Percentiles rank a stretch among this genome's conserved stretches.
Evolutionary conservation across 2,329 filamentous ascomycete species (phyloP).

Genomic region (Epichloe sp.): DNA sequence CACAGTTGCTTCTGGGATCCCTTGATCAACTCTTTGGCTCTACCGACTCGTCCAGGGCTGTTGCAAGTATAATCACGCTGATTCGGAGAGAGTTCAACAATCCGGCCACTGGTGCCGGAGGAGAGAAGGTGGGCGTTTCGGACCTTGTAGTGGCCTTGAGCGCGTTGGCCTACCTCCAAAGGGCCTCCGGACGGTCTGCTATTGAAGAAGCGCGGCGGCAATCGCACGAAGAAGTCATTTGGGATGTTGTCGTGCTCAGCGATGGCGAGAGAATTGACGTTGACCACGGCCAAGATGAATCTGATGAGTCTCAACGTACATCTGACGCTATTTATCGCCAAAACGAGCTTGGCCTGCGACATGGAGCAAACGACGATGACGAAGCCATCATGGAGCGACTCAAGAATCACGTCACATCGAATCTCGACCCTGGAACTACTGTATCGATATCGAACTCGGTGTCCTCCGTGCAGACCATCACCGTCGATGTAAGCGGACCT

Average conservation of each 20-base stretch:
- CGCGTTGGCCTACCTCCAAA: conserved; percentile 49
- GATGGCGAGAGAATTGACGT: conserved; percentile 46
- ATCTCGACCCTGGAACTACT: conserved; percentile 41
- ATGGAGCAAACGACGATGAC: conserved; percentile 17
- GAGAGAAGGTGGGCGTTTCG: conserved; percentile 45
- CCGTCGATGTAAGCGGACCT: conserved; percentile 46
- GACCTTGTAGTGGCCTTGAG: conserved; percentile 49
- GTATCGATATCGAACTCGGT: conserved; percentile 48
- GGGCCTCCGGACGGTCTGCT: conserved; percentile 37
- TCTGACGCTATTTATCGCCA: not conserved
- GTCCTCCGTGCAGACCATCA: conserved; percentile 48
- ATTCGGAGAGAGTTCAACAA: conserved; percentile 52
- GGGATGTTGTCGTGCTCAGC: conserved; percentile 53
- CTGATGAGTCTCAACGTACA: conserved; percentile 5
- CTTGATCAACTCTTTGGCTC: conserved; percentile 54
- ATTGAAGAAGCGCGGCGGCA: conserved; percentile 35
- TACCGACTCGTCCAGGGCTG: conserved; percentile 55
- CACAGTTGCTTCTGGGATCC: conserved; percentile 43
- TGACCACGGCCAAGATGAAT: conserved; percentile 16
- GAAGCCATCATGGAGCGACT: conserved; percentile 31
- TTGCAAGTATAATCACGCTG: conserved; percentile 52
- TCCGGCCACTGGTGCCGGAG: conserved; percentile 43
- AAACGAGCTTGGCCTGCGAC: not conserved
- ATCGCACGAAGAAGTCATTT: conserved; percentile 43
- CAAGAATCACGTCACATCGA: conserved; percentile 39